A percentile compares a stretch with the other conserved stretches of the same genome.
Evolutionary conservation across 1,139 yeast species (phyloP).

Genomic region (Hansenula lynferdii): DNA sequence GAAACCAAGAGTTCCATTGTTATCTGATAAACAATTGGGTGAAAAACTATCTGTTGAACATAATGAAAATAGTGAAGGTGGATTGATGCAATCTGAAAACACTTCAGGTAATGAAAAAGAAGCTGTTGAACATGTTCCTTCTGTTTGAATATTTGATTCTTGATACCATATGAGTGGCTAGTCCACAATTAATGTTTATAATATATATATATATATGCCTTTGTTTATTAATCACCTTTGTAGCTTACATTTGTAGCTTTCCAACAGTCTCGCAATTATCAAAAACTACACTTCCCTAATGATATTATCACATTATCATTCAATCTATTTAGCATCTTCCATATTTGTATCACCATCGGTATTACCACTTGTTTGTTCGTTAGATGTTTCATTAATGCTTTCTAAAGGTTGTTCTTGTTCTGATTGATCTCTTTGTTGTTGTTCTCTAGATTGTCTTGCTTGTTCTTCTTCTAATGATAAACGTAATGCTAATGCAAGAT

Average conservation of each 20-base stretch:
- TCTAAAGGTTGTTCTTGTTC: slow-evolving; percentile 13
- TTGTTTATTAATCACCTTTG: too few relatives aligned
- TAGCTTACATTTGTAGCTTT: too few relatives aligned
- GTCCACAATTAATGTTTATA: too few relatives aligned
- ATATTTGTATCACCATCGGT: slow-evolving; percentile 10
- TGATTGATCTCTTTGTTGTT: slow-evolving; percentile 7
- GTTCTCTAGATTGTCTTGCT: slow-evolving; percentile 30
- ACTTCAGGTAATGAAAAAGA: background rate
- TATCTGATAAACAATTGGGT: slow-evolving; percentile 9
- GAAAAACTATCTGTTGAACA: slow-evolving; percentile 2
- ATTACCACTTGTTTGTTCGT: slow-evolving; percentile 3
- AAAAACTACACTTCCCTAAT: too few relatives aligned
- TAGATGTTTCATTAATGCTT: slow-evolving; percentile 10
- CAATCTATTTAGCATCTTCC: slow-evolving; percentile 14
- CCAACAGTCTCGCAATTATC: too few relatives aligned
- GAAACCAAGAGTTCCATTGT: slow-evolving; percentile 13
- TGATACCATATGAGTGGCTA: too few relatives aligned
- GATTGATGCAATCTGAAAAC: background rate
- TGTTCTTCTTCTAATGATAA: slow-evolving; percentile 38
- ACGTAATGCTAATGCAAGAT: slow-evolving; percentile 84
- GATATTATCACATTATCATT: too few relatives aligned
- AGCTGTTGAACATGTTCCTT: background rate
- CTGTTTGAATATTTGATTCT: too few relatives aligned
- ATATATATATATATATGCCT: too few relatives aligned
- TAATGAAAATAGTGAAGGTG: slow-evolving; percentile 3